Conservation (phyloP, 768 basidiomycete genomes). For the Cyclocybe aegerita region DNA sequence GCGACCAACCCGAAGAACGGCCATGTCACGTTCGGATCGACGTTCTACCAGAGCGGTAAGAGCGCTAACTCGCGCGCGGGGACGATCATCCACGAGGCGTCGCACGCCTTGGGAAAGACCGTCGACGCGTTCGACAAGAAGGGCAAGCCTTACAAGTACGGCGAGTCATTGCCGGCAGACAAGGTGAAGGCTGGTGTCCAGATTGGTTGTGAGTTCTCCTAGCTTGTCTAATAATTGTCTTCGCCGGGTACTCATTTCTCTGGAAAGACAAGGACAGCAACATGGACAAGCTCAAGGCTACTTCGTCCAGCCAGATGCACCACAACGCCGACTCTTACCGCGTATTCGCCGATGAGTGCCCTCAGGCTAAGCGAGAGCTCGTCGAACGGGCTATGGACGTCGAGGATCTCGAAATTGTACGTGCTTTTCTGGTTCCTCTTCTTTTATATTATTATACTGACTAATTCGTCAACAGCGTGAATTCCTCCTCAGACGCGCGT, state of each 20-base stretch:
- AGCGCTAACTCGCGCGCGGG: conserved; percentile 1
- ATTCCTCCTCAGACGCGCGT: no score
- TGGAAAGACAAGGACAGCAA: conserved; percentile 14
- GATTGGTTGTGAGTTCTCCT: conserved; percentile 8
- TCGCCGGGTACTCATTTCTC: no score
- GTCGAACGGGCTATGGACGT: conserved; percentile 1
- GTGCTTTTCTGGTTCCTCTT: background rate
- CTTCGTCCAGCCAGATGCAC: conserved; percentile 2
- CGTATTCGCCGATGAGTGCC: conserved; percentile 9
- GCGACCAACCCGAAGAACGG: background rate
- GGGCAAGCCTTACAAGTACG: conserved; percentile 2
- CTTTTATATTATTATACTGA: no score
- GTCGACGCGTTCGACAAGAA: conserved; percentile 6
- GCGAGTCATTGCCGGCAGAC: background rate
- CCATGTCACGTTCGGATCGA: background rate
- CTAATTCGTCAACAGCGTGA: no score
- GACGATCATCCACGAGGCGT: conserved; percentile 9
- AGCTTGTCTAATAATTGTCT: no score
- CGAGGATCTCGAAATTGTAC: conserved; percentile 1
- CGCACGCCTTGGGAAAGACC: background rate
- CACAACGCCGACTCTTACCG: conserved; percentile 12
- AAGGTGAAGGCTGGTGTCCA: background rate
- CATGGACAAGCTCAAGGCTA: background rate
- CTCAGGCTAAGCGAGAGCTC: conserved; percentile 2
- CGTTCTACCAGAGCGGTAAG: background rate